Percentiles rank a stretch among this genome's conserved stretches.
phyloP scores from a whole-genome alignment of 2,329 filamentous ascomycete genomes.

The Alternaria sp. region DNA sequence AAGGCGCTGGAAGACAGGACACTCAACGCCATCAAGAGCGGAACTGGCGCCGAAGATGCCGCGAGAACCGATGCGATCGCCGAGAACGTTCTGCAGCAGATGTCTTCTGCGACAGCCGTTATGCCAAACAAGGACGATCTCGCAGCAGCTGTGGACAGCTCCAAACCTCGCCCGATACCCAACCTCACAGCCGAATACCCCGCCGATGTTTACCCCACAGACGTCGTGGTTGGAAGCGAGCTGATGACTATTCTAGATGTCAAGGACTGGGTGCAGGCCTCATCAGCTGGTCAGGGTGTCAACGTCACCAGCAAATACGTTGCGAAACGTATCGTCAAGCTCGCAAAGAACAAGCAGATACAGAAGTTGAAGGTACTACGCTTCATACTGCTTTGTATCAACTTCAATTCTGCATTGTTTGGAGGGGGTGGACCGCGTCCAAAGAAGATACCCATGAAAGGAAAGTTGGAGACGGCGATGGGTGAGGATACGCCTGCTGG shows the following conservation, averaged over 20 bases:
- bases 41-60: constrained; percentile 17
- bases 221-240: constrained; percentile 71
- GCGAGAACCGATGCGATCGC: constrained; percentile 37
- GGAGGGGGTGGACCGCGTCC: constrained; percentile 46
- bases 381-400: constrained; percentile 59
- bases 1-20: constrained; percentile 75
- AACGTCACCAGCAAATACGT: constrained; percentile 70
- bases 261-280: constrained; percentile 76
- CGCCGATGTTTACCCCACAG: constrained; percentile 75
- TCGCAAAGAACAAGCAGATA: constrained; percentile 62
- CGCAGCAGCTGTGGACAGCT: constrained; percentile 69
- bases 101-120: constrained; percentile 67
- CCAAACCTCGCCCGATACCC: constrained; percentile 76
- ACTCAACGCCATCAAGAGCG: constrained; percentile 71
- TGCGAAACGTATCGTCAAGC: constrained; percentile 67
- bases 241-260: constrained; percentile 73
- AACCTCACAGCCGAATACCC: constrained; percentile 73
- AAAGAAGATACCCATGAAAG: constrained; percentile 65
- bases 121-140: constrained; percentile 74
- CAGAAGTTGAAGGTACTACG: constrained; percentile 58
- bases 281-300: constrained; percentile 66
- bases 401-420: constrained; percentile 55
- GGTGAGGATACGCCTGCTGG: constrained; percentile 36
- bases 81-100: constrained; percentile 65
- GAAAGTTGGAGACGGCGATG: constrained; percentile 73